Evolutionary conservation across 2,329 filamentous ascomycete species (phyloP), one percentile per base, ranked within the genome.

Genomic region (Paraphaeosphaeria minitans): DNA sequence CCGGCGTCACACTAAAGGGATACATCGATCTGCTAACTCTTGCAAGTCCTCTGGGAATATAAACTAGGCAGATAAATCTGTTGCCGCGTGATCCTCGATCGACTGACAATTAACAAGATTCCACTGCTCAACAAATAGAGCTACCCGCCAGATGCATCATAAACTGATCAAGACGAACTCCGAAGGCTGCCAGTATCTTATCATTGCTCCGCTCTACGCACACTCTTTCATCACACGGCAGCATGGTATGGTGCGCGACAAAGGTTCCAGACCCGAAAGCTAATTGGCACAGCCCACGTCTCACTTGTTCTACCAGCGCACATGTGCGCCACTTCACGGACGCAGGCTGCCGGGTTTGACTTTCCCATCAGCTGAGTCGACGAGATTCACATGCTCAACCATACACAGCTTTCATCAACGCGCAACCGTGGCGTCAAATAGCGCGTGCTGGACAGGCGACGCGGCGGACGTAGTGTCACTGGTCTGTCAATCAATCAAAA

Each of bases 401-500:
- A 27, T 27, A 27, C 24, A 24, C 24, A 37, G 39, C 31, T 19
- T 47, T 39, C 55, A 53, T 53, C 55, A 19, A 37, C 60, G 62
- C 59, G 56, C 57, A 58, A 69, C 62, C 61, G 62, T 66, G 64
- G 62, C 65, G 58, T 55, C 50, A 50, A 53, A 54, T 56, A 57
- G 48, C 58, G 54, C 45, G 43, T 55, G 55, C 56, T 64, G 39
- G 13, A 49, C 55, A 54, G 56, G 43, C 55, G 54, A 53, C 56
- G 59, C 55, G 51, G 42, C 48, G 45, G 24, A 49, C 31, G 57
- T 54, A 35, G 46, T 61, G 61, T 57, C 54, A 65, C 62, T 54
- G 51, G 52, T 46, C 57, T 66, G 59, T 65, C 62, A 65, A 57
- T 48, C 29, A 39, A 51, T 24, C 57, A 42, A 13, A 45, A 2